Conservation (phyloP, 2,329 filamentous ascomycete species). For the Fusarium temperatum region DNA sequence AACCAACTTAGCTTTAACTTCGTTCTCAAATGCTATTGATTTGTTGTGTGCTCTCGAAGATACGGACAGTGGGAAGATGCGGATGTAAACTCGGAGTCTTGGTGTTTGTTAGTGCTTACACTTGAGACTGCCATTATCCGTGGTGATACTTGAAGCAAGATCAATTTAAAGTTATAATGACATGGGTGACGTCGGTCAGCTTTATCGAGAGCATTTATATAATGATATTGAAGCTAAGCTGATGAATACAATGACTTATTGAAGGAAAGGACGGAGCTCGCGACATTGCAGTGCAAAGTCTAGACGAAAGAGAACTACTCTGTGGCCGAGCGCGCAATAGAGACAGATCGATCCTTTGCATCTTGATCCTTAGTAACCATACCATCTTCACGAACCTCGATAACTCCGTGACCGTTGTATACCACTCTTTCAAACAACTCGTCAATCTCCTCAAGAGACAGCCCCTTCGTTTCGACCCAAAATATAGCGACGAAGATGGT, state of each 20-base stretch:
- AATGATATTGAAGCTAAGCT: accelerated
- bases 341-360: background rate
- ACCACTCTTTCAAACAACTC: background rate
- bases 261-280: accelerated
- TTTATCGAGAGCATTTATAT: accelerated
- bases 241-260: background rate
- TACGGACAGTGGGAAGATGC: background rate
- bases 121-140: too few relatives aligned
- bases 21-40: accelerated
- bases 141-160: too few relatives aligned
- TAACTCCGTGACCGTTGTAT: background rate
- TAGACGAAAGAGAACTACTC: background rate
- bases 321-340: background rate
- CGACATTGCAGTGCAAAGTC: too few relatives aligned
- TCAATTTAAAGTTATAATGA: background rate
- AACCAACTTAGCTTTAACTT: accelerated
- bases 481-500: background rate
- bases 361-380: background rate
- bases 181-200: background rate
- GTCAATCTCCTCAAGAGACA: background rate
- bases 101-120: too few relatives aligned
- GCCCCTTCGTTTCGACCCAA: background rate
- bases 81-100: too few relatives aligned
- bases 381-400: background rate
- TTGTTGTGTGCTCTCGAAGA: background rate